phyloP scores from a whole-genome alignment of 2,329 filamentous ascomycete genomes.

The Scolecobasidium constrictum region DNA sequence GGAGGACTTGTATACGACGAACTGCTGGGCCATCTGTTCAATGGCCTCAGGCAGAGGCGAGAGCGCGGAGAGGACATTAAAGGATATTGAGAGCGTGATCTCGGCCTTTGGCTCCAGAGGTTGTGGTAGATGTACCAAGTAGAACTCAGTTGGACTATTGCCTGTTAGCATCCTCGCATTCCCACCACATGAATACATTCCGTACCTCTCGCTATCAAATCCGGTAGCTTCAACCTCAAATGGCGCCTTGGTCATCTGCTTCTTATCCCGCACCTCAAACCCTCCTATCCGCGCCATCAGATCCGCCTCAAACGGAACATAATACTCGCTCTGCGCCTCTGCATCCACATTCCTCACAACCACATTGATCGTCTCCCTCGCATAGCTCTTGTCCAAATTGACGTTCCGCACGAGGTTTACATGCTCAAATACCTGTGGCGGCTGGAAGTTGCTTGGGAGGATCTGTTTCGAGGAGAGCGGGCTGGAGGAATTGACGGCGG shows the following conservation, averaged over 20 bases:
- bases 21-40: constrained; percentile 77
- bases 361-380: constrained; percentile 86
- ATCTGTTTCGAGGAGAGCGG: constrained; percentile 42
- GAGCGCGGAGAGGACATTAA: constrained; percentile 69
- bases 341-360: constrained; percentile 78
- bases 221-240: constrained; percentile 61
- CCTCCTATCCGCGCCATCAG: constrained; percentile 70
- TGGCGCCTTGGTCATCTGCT: constrained; percentile 54
- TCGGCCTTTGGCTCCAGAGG: constrained; percentile 67
- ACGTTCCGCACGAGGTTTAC: constrained; percentile 80
- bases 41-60: constrained; percentile 71
- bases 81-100: constrained; percentile 79
- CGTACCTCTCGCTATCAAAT: constrained; percentile 42
- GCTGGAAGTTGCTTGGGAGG: constrained; percentile 53
- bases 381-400: constrained; percentile 87
- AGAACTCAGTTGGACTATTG: constrained; percentile 53
- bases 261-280: constrained; percentile 88
- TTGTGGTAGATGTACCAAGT: constrained; percentile 65
- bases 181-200: background rate
- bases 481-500: constrained; percentile 48
- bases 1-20: constrained; percentile 74
- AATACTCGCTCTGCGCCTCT: constrained; percentile 79
- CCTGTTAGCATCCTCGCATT: constrained; percentile 16
- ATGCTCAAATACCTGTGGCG: constrained; percentile 88
- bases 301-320: constrained; percentile 69